Evolutionary conservation across 768 basidiomycete genomes (phyloP).

Genomic region (Mycena pura): DNA sequence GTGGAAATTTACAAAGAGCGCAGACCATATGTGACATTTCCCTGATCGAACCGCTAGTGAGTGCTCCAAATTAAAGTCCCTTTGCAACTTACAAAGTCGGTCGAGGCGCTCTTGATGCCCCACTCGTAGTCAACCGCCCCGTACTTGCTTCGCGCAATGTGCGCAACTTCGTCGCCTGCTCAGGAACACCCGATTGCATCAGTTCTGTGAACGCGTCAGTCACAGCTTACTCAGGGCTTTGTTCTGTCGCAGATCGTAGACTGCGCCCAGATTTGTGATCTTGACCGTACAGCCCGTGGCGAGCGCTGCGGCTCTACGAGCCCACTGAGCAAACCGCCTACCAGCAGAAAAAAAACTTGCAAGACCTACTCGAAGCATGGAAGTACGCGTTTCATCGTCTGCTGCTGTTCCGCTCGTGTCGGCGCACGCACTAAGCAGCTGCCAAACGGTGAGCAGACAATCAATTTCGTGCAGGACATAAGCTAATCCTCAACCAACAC

Average conservation of each 20-base stretch:
- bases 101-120: conserved; percentile 76
- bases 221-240: conserved; percentile 56
- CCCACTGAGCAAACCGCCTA: not conserved
- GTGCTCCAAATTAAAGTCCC: not conserved
- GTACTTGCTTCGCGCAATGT: conserved; percentile 64
- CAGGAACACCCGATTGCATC: not conserved
- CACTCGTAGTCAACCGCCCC: conserved; percentile 68
- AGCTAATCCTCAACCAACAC: conserved; percentile 28
- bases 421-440: conserved; percentile 82
- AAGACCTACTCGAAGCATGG: conserved; percentile 74
- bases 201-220: not conserved
- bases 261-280: conserved; percentile 42
- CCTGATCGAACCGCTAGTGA: conserved; percentile 44
- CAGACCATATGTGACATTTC: conserved; percentile 77
- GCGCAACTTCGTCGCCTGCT: conserved; percentile 69
- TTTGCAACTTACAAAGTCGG: conserved; percentile 78
- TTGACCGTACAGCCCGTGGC: conserved; percentile 69
- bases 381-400: conserved; percentile 62
- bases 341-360: not conserved
- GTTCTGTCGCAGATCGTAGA: conserved; percentile 73
- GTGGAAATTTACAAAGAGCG: not conserved
- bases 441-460: not conserved
- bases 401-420: conserved; percentile 63
- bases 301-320: conserved; percentile 63
- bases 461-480: not conserved